Conservation (phyloP, 371 early-diverging fungal genomes). For the Parasitella parasitica region DNA sequence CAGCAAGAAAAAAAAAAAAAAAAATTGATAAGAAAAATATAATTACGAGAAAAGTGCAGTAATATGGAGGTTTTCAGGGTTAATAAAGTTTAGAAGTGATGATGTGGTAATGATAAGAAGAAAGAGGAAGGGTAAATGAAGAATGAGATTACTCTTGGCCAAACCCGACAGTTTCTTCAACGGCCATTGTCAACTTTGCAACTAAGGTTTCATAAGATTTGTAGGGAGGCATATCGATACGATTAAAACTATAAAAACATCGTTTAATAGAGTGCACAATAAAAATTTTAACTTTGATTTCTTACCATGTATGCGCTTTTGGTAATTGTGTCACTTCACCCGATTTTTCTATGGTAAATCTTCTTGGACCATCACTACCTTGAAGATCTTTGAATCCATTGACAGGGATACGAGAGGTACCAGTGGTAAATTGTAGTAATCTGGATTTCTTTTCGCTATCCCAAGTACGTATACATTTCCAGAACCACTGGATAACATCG, state of each 20-base stretch:
- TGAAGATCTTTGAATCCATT: slow-evolving; percentile 98
- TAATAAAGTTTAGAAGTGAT: too few species aligned
- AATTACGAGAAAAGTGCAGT: too few species aligned
- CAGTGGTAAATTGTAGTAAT: slow-evolving; percentile 97
- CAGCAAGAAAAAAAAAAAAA: too few species aligned
- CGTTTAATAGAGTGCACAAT: too few species aligned
- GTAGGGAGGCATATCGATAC: slow-evolving; percentile 95
- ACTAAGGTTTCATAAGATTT: slow-evolving; percentile 69
- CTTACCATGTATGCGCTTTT: slow-evolving; percentile 92
- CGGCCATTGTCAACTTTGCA: slow-evolving; percentile 86
- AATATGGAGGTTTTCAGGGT: too few species aligned
- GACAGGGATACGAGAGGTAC: slow-evolving; percentile 97
- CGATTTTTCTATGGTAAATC: slow-evolving; percentile 95
- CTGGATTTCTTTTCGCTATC: slow-evolving; percentile 94
- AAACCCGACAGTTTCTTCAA: slow-evolving; percentile 93
- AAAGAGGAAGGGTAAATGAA: background rate
- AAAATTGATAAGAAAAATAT: too few species aligned
- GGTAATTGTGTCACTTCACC: slow-evolving; percentile 91
- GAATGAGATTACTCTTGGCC: slow-evolving; percentile 65
- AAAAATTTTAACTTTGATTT: too few species aligned
- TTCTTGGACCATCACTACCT: slow-evolving; percentile 94
- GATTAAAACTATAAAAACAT: slow-evolving; percentile 77
- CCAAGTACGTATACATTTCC: slow-evolving; percentile 91
- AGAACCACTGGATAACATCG: slow-evolving; percentile 97
- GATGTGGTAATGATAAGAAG: too few species aligned